Base-by-base conservation (phyloP, 129 eudicot genomes). In the Tagetes patula region DNA sequence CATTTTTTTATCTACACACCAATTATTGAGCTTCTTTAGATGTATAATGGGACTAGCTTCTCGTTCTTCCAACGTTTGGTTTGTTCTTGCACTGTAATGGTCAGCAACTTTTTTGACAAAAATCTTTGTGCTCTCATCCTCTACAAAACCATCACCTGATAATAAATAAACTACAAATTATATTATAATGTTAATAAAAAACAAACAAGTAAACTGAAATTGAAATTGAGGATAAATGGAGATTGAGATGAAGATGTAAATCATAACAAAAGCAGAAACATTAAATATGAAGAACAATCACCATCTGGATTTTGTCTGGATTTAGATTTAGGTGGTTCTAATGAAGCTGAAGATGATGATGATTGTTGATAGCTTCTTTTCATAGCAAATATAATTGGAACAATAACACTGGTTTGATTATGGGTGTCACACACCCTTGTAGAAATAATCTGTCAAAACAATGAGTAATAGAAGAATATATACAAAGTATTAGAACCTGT, bases 1-100 rank as follows among this genome's bases (percentile, higher is more conserved):
- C 14, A 37, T 40, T 42, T 3, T 65, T 45, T 11, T 20, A 70
- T 62, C 33, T 11, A 59, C 73, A 72, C 67, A 89, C 99, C 99
- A 94, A 50, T 94, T 94, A 82, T 94, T 94, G 38, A 94, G 99
- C 82, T 94, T 94, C 89, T 94, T 94, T 77, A 94, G 69, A 84
- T 94, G 99, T 62, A 94, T 94, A 52, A 94, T 94, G 3, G 97
- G 97, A 80, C 99, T 94, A 0, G 97, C 97, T 90, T 94, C 99
- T 73, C 99, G 88, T 77, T 94, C 97, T 77, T 94, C 99, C 62
- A 90, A 74, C 0, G 99, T 94, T 50, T 90, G 99, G 83, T 94
- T 94, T 6, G 93, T 94, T 71, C 99, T 88, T 39, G 97, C 96
- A 80, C 99, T 94, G 73, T 94, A 94, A 90, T 94, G 99, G 74